A percentile compares a stretch with the other conserved stretches of the same genome.
Conservation (phyloP, 208 protist genomes). For the Leptomonas seymouri region DNA sequence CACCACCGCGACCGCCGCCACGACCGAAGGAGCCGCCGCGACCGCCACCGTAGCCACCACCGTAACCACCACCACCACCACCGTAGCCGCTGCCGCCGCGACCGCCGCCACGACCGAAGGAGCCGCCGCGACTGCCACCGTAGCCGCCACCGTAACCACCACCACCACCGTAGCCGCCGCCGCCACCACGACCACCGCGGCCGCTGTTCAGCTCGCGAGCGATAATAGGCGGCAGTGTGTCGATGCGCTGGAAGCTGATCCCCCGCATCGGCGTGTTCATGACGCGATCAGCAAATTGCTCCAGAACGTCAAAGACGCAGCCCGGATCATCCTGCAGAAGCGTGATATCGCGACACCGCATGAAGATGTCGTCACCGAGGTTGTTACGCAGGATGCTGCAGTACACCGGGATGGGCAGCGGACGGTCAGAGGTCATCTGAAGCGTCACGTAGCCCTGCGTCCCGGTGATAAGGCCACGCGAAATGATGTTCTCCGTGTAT, state of each 20-base stretch:
- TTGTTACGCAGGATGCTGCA: constrained; percentile 89
- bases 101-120: constrained; percentile 22
- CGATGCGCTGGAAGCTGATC: constrained; percentile 71
- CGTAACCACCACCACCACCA: constrained; percentile 16
- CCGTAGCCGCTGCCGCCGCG: constrained; percentile 27
- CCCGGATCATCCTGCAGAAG: constrained; percentile 87
- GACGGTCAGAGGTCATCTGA: constrained; percentile 71
- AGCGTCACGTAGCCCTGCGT: constrained; percentile 75
- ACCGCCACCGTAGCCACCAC: background rate
- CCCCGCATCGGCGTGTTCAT: constrained; percentile 63
- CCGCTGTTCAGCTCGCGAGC: constrained; percentile 72
- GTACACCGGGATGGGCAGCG: constrained; percentile 81
- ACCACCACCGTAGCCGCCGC: constrained; percentile 35
- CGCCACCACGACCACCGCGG: constrained; percentile 41
- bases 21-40: constrained; percentile 13
- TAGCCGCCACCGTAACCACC: constrained; percentile 29
- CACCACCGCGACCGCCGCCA: constrained; percentile 23
- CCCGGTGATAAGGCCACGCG: constrained; percentile 83
- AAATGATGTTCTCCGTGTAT: constrained; percentile 89
- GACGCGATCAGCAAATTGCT: constrained; percentile 66
- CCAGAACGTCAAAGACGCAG: constrained; percentile 89
- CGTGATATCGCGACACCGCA: constrained; percentile 82
- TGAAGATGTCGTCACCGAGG: constrained; percentile 82
- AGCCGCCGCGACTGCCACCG: constrained; percentile 29
- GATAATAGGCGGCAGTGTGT: constrained; percentile 84